Base-by-base conservation (phyloP, 805 yeast genomes). In the Cyberlindnera suaveolens region DNA sequence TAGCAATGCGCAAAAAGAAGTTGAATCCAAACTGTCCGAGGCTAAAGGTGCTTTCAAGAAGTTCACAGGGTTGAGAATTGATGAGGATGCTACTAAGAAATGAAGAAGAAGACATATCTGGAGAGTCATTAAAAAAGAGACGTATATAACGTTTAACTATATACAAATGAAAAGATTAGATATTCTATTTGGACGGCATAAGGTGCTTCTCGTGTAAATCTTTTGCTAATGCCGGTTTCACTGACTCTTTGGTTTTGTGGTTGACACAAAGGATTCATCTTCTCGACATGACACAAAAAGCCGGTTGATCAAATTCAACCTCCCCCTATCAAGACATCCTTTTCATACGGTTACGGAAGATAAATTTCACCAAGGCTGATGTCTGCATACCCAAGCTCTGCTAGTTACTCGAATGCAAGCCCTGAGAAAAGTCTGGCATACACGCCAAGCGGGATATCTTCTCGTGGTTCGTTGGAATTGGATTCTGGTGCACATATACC, bases 31-130 rank as follows among this genome's bases (percentile, higher is more conserved):
- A 33, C 19, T 47, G 19, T 36, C 36, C 18, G 31, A 10, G 3
- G 38, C 48, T 62, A 65, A 51, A 52, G 62, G 41, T 47, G 56
- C 31, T 48, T 78, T 36, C 63, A 67, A 42, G 53, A 57, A 23
- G 57, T 71, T 70, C 50, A 81, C 90, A n/a, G 91, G 91, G 5
- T 68, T 85, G 61, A 78, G 80, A 54, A 60, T 83, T 26, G 83
- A 77, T 45, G 83, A 76, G 45, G 79, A 75, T 31, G 83, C 78
- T 16, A 72, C 79, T 27, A 77, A 74, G 58, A 74, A 66, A 54
- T 62, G 58, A 43, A 14, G 19, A n/a, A 44, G 16, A 31, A 20
- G 14, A 23, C 8, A 34, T n/a, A 31, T 15, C 5, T 8, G 16
- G 16, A 31, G 16, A n/a, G 33, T n/a, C 15, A 30, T n/a, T n/a